Conservation (phyloP, 2,329 filamentous ascomycete genomes). For the Aspergillus novofumigatus region DNA sequence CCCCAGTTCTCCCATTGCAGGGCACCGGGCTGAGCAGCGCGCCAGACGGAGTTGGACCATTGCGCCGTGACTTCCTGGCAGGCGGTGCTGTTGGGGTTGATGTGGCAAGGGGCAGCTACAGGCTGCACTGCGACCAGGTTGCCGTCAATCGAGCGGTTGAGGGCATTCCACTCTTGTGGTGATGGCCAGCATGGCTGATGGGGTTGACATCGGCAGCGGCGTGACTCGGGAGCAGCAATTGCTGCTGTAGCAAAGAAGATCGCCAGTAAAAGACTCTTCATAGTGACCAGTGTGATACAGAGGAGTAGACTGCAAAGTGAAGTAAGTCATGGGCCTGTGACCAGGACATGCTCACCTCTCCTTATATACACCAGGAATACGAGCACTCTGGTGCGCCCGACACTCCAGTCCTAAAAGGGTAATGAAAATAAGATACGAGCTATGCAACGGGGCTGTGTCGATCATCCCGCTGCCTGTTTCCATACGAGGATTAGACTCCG, state of each 20-base stretch:
- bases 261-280: background rate
- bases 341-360: background rate
- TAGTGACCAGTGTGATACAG: background rate
- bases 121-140: constrained; percentile 34
- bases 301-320: background rate
- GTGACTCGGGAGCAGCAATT: background rate
- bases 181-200: constrained; percentile 38
- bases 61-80: constrained; percentile 13
- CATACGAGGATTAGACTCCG: background rate
- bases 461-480: background rate
- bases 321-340: no score
- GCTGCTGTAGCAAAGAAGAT: background rate
- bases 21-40: constrained; percentile 33
- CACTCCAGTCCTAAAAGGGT: background rate
- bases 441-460: background rate
- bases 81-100: constrained; percentile 6
- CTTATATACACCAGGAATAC: background rate
- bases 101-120: constrained; percentile 29
- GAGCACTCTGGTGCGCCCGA: no score
- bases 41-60: constrained; percentile 32
- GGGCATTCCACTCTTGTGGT: constrained; percentile 27
- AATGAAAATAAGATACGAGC: background rate
- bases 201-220: constrained; percentile 23
- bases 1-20: constrained; percentile 40
- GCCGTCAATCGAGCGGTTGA: constrained; percentile 37